These are phyloP conservation scores for Limnomonas spitsbergensis DNA, from an alignment of 139 green algal species.

Conservation along the genomic window DNA sequence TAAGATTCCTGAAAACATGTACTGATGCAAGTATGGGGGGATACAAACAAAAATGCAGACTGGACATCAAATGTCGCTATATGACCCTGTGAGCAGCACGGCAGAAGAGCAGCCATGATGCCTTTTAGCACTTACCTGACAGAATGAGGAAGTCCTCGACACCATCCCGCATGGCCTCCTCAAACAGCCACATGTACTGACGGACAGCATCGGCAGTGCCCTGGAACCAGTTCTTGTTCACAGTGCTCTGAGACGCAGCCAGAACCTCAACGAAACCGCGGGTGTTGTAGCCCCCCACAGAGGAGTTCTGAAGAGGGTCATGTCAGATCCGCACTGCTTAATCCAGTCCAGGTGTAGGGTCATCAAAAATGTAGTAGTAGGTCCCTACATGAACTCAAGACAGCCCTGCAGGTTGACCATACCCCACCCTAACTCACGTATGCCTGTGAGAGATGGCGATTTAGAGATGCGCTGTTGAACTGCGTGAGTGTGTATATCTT, in stretches of 20 bases:
- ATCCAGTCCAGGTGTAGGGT: not conserved
- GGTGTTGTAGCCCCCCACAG: slow-evolving; percentile 78
- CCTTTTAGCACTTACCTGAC: slow-evolving; percentile 83
- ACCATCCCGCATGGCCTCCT: slow-evolving; percentile 79
- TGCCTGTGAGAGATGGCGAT: slow-evolving; percentile 93
- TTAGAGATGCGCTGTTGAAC: slow-evolving; percentile 99
- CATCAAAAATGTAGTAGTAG: too few species aligned
- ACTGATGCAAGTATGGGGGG: not conserved
- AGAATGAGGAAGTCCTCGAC: slow-evolving; percentile 98
- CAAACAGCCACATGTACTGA: slow-evolving; percentile 99
- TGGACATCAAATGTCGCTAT: too few species aligned
- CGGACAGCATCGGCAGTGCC: slow-evolving; percentile 96
- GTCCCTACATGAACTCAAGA: too few species aligned
- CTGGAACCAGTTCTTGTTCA: slow-evolving; percentile 96
- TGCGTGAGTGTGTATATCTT: slow-evolving; percentile 99
- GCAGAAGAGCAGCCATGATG: too few species aligned
- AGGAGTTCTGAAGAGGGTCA: slow-evolving; percentile 80
- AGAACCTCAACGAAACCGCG: slow-evolving; percentile 98
- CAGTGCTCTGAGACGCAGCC: slow-evolving; percentile 87
- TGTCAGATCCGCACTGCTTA: too few species aligned
- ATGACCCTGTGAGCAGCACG: too few species aligned
- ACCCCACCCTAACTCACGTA: slow-evolving; percentile 84
- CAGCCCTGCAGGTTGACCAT: too few species aligned
- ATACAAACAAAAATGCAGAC: not conserved
- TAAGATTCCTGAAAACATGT: too few species aligned